Evolutionary conservation across 306 rosid genomes (phyloP).

Genomic region (Quercus ilex): DNA sequence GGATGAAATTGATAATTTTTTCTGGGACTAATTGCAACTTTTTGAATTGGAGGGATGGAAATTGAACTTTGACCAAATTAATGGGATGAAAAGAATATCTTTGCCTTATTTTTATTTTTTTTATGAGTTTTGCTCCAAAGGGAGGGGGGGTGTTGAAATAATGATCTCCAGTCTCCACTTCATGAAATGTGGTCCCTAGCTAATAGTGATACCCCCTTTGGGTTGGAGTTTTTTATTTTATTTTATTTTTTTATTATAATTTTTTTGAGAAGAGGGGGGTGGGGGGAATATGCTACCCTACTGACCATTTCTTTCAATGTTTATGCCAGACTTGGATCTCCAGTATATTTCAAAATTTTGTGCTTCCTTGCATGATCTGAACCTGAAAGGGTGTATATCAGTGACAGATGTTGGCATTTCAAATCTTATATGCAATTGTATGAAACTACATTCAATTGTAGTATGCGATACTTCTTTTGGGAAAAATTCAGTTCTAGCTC

Average conservation of each 20-base stretch:
- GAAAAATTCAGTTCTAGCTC: slow-evolving; percentile 57
- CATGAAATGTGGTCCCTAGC: background rate
- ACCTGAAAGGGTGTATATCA: slow-evolving; percentile 65
- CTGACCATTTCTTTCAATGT: slow-evolving; percentile 8
- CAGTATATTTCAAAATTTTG: slow-evolving; percentile 51
- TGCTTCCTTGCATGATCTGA: slow-evolving; percentile 53
- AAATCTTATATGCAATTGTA: slow-evolving; percentile 41
- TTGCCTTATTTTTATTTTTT: background rate
- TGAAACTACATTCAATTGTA: slow-evolving; percentile 52
- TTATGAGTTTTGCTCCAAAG: background rate
- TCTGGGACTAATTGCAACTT: too few species aligned
- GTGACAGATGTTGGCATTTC: slow-evolving; percentile 74
- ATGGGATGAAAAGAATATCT: too few species aligned
- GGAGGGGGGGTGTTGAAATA: background rate
- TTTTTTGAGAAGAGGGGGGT: background rate
- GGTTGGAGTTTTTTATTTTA: background rate
- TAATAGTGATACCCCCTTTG: background rate
- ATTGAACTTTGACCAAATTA: too few species aligned
- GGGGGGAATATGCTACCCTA: background rate
- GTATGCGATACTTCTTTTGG: slow-evolving; percentile 74
- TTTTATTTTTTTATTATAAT: background rate
- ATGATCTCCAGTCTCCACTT: background rate
- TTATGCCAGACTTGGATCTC: slow-evolving; percentile 57
- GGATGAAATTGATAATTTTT: too few species aligned
- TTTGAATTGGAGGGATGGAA: too few species aligned